Percentiles rank a stretch among this genome's conserved stretches.
Conservation (phyloP, 192 early-diverging fungal species). For the Coemansia erecta region DNA sequence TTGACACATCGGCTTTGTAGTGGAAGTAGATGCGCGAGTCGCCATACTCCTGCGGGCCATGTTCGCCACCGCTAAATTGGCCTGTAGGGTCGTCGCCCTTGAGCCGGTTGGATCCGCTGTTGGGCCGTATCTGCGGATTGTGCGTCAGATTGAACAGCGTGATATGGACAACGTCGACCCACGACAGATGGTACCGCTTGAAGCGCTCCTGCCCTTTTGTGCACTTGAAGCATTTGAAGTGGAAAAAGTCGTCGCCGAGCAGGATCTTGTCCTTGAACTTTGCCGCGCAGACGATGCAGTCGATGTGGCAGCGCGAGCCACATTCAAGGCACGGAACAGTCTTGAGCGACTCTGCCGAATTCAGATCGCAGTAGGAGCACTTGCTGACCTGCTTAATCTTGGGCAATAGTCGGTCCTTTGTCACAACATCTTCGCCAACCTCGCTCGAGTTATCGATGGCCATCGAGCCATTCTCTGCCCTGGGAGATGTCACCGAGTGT, state of each 20-base stretch:
- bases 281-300: constrained; percentile 58
- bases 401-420: constrained; percentile 51
- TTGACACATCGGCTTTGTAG: constrained; percentile 62
- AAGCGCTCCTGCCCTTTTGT: constrained; percentile 56
- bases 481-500: constrained; percentile 1
- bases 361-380: constrained; percentile 51
- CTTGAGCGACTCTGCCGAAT: constrained; percentile 54
- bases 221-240: constrained; percentile 61
- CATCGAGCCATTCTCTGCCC: constrained; percentile 20
- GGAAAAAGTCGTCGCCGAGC: constrained; percentile 68
- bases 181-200: constrained; percentile 58
- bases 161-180: constrained; percentile 68
- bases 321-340: constrained; percentile 51
- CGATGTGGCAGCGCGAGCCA: constrained; percentile 54
- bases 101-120: constrained; percentile 16
- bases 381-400: constrained; percentile 54
- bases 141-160: constrained; percentile 63
- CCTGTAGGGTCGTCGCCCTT: constrained; percentile 28
- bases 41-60: constrained; percentile 54
- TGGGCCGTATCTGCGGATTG: constrained; percentile 35
- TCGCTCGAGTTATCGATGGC: constrained; percentile 51
- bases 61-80: constrained; percentile 51
- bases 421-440: constrained; percentile 48
- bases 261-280: constrained; percentile 58
- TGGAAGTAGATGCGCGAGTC: constrained; percentile 53